Conservation (phyloP, 1,284 basidiomycete species). For the Erythrobasidium hasegawianum region DNA sequence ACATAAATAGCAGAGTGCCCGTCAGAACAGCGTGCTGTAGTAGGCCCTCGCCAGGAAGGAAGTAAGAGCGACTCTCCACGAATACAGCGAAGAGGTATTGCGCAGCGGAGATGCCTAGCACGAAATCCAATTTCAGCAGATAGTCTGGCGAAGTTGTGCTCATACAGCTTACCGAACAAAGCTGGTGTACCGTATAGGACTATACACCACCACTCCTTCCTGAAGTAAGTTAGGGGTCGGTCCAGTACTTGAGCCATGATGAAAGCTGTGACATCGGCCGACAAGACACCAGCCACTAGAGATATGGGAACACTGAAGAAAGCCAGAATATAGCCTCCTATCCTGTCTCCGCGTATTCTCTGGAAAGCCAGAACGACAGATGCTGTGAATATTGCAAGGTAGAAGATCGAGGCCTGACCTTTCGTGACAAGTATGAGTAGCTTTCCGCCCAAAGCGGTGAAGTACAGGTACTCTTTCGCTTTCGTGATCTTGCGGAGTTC, state of each 20-base stretch:
- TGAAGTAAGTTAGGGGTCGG: conserved; percentile 54
- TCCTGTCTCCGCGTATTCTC: neutral
- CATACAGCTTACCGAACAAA: conserved; percentile 58
- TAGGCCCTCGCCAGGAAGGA: conserved; percentile 39
- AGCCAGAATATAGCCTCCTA: conserved; percentile 37
- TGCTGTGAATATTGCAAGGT: conserved; percentile 53
- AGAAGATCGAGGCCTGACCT: conserved; percentile 64
- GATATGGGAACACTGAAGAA: conserved; percentile 40
- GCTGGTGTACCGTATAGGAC: conserved; percentile 74
- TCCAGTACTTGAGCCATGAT: conserved; percentile 64
- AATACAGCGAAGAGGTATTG: conserved; percentile 34
- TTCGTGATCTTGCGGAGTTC: conserved; percentile 61
- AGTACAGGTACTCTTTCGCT: conserved; percentile 65
- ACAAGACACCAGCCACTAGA: conserved; percentile 54
- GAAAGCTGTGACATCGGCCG: conserved; percentile 68
- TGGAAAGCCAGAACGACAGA: conserved; percentile 13
- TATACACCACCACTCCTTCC: conserved; percentile 65
- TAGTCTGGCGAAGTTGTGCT: neutral
- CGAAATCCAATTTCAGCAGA: neutral
- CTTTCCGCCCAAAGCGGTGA: conserved; percentile 61
- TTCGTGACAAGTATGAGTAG: conserved; percentile 69
- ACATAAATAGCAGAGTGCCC: conserved; percentile 61
- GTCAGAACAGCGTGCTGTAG: conserved; percentile 63
- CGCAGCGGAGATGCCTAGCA: conserved; percentile 32
- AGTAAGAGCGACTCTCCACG: conserved; percentile 30